phyloP scores from a whole-genome alignment of 495 filamentous ascomycete species.

The Parmelia sp. region DNA sequence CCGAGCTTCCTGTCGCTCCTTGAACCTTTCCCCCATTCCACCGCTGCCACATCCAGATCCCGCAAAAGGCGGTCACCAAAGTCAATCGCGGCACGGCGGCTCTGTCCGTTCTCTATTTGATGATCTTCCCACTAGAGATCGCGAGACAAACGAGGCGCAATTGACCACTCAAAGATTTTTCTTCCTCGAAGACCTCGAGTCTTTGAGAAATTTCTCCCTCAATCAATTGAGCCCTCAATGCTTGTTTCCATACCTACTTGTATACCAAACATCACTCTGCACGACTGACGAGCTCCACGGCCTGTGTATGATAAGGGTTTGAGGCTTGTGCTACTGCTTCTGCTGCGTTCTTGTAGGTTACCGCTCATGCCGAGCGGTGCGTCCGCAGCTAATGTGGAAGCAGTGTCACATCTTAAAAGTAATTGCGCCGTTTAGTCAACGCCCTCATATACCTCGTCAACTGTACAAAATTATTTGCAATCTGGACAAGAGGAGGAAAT shows the following conservation, averaged over 20 bases:
- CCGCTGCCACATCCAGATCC: background rate
- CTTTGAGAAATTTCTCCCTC: background rate
- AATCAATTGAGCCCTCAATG: slow-evolving; percentile 6
- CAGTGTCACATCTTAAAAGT: slow-evolving; percentile 5
- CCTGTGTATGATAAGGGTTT: slow-evolving; percentile 17
- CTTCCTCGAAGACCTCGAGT: slow-evolving; percentile 2
- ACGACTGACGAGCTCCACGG: slow-evolving; percentile 3
- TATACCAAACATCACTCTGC: slow-evolving; percentile 1
- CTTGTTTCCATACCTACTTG: background rate
- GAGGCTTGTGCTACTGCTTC: slow-evolving; percentile 13
- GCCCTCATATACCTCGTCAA: background rate
- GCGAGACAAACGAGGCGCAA: slow-evolving; percentile 15
- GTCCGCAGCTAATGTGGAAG: background rate
- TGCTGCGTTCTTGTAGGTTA: background rate
- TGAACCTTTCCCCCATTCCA: background rate
- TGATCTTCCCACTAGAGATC: slow-evolving; percentile 1
- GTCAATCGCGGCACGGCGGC: slow-evolving; percentile 16
- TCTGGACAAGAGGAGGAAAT: slow-evolving; percentile 5
- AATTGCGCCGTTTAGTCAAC: slow-evolving; percentile 4
- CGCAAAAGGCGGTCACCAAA: slow-evolving; percentile 22
- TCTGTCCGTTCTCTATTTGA: slow-evolving; percentile 12
- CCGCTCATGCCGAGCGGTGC: background rate
- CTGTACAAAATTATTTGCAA: background rate
- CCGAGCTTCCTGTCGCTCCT: slow-evolving; percentile 5
- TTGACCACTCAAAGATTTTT: slow-evolving; percentile 14